A percentile compares a stretch with the other conserved stretches of the same genome.
Evolutionary conservation across 139 green algal species (phyloP).

Genomic region (Spirogloea muscicola): DNA sequence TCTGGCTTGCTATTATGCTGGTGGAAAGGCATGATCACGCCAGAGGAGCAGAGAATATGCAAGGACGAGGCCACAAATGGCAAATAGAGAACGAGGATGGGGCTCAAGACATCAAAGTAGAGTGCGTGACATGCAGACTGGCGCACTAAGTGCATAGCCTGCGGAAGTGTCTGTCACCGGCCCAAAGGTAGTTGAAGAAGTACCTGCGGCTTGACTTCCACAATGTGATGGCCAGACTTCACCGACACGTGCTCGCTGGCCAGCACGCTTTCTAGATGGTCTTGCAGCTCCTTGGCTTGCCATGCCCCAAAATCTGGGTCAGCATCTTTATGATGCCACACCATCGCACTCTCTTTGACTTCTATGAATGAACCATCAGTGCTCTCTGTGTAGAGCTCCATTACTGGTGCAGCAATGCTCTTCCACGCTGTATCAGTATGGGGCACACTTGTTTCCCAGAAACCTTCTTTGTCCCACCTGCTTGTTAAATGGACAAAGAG

Average conservation of each 20-base stretch:
- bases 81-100: no score
- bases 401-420: constrained; percentile 42
- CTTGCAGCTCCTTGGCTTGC: constrained; percentile 98
- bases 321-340: constrained; percentile 93
- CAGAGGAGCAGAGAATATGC: no score
- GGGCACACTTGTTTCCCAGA: constrained; percentile 23
- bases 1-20: no score
- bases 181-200: no score
- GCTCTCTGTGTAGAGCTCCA: constrained; percentile 79
- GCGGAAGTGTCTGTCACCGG: no score
- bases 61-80: no score
- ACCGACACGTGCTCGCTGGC: constrained; percentile 85
- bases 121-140: no score
- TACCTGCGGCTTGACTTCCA: constrained; percentile 90
- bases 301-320: constrained; percentile 95
- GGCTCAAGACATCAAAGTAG: no score
- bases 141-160: no score
- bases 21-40: no score
- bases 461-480: constrained; percentile 1
- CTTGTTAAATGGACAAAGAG: no score
- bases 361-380: constrained; percentile 93
- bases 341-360: constrained; percentile 80
- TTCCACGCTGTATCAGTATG: constrained; percentile 39
- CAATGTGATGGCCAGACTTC: constrained; percentile 62
- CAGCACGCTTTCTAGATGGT: constrained; percentile 95